phyloP scores from a whole-genome alignment of 2,329 filamentous ascomycete species.

The Corynespora cassiicola region DNA sequence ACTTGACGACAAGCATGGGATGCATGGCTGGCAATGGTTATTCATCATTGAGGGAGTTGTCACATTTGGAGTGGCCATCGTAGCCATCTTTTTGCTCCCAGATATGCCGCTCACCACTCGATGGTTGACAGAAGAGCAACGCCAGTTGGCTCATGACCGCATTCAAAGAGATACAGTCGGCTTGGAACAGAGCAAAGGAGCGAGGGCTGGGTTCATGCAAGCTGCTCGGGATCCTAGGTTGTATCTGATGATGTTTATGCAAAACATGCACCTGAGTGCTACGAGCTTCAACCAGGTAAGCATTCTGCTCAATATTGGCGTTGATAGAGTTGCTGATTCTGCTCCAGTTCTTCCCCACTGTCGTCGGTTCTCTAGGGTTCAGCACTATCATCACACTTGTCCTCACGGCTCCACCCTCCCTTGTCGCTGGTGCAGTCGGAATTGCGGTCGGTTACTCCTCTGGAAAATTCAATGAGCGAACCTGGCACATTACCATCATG shows the following conservation, averaged over 20 bases:
- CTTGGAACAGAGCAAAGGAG: constrained; percentile 50
- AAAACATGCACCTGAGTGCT: constrained; percentile 62
- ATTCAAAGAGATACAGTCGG: constrained; percentile 57
- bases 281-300: constrained; percentile 53
- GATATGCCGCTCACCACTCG: constrained; percentile 43
- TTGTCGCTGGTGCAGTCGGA: constrained; percentile 29
- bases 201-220: constrained; percentile 56
- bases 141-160: constrained; percentile 39
- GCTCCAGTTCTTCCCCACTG: constrained; percentile 52
- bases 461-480: constrained; percentile 47
- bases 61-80: constrained; percentile 6
- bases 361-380: constrained; percentile 59
- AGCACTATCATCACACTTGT: constrained; percentile 58
- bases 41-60: constrained; percentile 34
- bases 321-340: constrained; percentile 21
- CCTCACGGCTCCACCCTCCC: constrained; percentile 48
- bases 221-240: constrained; percentile 58
- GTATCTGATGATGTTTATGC: constrained; percentile 63
- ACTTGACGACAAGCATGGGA: constrained; percentile 16
- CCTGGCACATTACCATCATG: constrained; percentile 48
- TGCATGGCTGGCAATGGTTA: constrained; percentile 42
- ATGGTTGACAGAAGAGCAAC: constrained; percentile 55
- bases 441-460: constrained; percentile 43
- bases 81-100: constrained; percentile 42
- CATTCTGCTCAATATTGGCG: background rate